These are phyloP conservation scores for Ganoderma resinaceum DNA, from an alignment of 1,284 basidiomycete species.

Conservation along the genomic window DNA sequence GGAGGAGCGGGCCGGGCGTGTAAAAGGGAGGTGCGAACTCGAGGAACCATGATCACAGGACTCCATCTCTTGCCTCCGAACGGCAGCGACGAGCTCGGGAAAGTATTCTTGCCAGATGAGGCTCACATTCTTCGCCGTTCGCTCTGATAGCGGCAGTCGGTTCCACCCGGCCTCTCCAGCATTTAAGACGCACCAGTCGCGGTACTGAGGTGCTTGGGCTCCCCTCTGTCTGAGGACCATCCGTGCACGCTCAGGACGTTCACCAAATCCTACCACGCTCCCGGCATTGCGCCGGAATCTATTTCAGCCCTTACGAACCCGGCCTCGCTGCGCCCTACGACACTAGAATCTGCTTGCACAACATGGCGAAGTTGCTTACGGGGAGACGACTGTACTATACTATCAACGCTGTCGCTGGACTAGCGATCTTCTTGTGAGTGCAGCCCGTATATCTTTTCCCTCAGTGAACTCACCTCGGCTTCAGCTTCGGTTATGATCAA, in stretches of 20 bases:
- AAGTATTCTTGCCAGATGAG: constrained; percentile 16
- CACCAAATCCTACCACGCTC: neutral
- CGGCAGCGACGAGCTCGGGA: constrained; percentile 27
- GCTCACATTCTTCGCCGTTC: constrained; percentile 9
- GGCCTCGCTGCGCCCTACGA: neutral
- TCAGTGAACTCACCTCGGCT: neutral
- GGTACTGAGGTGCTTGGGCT: neutral
- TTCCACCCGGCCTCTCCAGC: neutral
- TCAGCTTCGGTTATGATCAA: constrained; percentile 61
- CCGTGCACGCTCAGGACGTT: neutral
- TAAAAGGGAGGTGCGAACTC: constrained; percentile 5
- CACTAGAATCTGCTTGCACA: constrained; percentile 5
- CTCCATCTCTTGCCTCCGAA: constrained; percentile 16
- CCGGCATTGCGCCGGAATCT: neutral
- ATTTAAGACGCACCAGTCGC: neutral
- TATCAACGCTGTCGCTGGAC: constrained; percentile 48
- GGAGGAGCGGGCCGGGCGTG: constrained; percentile 23
- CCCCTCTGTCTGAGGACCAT: neutral
- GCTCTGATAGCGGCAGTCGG: constrained; percentile 8
- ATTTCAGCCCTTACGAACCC: neutral
- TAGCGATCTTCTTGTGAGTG: constrained; percentile 57
- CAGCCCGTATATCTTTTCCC: neutral
- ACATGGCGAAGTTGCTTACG: constrained; percentile 27
- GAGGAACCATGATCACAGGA: constrained; percentile 24
- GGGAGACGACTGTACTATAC: constrained; percentile 42